phyloP scores from a whole-genome alignment of 768 basidiomycete genomes.

The Russula compacta region DNA sequence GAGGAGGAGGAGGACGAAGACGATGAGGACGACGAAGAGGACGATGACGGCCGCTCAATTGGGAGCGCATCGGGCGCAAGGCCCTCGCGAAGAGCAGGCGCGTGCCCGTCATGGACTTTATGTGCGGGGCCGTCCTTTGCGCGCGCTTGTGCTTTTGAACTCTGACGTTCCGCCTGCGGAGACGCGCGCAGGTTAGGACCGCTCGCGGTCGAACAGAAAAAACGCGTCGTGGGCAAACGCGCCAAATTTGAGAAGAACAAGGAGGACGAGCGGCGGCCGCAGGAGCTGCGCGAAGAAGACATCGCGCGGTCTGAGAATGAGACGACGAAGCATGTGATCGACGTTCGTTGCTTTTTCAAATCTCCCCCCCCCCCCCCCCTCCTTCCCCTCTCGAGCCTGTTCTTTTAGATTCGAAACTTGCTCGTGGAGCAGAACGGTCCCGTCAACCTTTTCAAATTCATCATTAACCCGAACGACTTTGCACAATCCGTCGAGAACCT shows the following conservation, averaged over 20 bases:
- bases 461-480: conserved; percentile 85
- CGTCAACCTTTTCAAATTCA: conserved; percentile 77
- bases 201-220: conserved; percentile 77
- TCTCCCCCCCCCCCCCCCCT: background rate
- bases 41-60: conserved; percentile 46
- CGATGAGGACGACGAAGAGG: conserved; percentile 30
- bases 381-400: background rate
- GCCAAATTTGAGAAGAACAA: conserved; percentile 64
- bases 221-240: conserved; percentile 50
- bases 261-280: conserved; percentile 59
- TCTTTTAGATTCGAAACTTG: conserved; percentile 48
- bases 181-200: conserved; percentile 73
- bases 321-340: conserved; percentile 76
- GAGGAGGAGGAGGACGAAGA: conserved; percentile 44
- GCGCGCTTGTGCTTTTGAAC: background rate
- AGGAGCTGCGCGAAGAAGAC: conserved; percentile 76
- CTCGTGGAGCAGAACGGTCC: conserved; percentile 38
- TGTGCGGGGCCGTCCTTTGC: conserved; percentile 46
- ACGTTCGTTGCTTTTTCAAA: conserved; percentile 39
- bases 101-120: conserved; percentile 77
- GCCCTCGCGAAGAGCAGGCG: conserved; percentile 74
- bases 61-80: conserved; percentile 80
- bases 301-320: conserved; percentile 80
- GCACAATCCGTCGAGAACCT: conserved; percentile 95
- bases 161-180: conserved; percentile 16